Conservation (phyloP, 192 early-diverging fungal genomes). For the Backusella westeae region DNA sequence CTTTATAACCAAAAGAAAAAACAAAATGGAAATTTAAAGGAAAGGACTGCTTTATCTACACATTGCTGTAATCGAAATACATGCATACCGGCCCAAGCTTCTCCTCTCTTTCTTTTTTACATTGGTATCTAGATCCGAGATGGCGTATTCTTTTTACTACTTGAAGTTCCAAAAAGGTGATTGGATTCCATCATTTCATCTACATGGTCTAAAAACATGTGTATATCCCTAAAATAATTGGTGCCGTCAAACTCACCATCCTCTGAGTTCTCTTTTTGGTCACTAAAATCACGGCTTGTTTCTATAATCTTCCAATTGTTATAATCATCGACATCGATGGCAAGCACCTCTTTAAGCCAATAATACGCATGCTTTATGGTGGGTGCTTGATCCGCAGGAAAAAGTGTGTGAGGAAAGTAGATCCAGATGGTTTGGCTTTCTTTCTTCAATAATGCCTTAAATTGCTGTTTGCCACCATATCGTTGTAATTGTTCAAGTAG, state of each 20-base stretch:
- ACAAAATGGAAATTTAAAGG: not conserved
- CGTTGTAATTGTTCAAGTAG: not conserved
- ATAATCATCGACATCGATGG: not conserved
- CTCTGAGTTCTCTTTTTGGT: not conserved
- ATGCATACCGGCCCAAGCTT: not conserved
- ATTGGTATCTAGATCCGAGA: not conserved
- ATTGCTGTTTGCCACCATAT: not conserved
- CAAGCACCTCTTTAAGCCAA: not conserved
- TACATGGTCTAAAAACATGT: slow-evolving; percentile 6
- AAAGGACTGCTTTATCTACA: not conserved
- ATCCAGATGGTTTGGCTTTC: not conserved
- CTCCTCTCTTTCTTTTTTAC: not conserved
- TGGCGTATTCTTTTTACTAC: not conserved
- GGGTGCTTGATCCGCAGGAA: not conserved
- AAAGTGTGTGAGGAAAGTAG: not conserved
- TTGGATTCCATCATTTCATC: slow-evolving; percentile 1
- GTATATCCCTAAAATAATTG: not conserved
- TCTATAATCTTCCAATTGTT: not conserved
- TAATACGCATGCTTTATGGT: not conserved
- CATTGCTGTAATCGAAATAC: not conserved
- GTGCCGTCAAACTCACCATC: not conserved
- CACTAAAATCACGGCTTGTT: not conserved
- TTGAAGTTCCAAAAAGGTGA: not conserved
- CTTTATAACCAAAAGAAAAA: not conserved
- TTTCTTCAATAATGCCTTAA: not conserved